Evolutionary conservation across 129 eudicot species (phyloP).

Genomic region (Deinandra increscens): DNA sequence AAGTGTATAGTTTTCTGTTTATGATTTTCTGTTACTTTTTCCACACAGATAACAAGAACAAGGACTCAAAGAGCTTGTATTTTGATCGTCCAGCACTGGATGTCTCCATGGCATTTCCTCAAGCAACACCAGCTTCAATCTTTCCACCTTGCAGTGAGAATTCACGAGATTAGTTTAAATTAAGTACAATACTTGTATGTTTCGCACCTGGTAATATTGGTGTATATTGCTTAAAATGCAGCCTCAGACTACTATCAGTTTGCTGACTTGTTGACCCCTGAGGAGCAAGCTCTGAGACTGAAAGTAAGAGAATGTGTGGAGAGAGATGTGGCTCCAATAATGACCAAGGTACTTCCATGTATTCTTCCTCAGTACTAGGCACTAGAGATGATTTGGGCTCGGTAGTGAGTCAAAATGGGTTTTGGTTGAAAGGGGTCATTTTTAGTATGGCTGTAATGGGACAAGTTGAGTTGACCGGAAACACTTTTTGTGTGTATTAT

Average conservation of each 20-base stretch:
- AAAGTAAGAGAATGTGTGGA: constrained; percentile 85
- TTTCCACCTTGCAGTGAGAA: constrained; percentile 89
- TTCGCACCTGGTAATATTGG: neutral
- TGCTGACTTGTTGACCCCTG: constrained; percentile 72
- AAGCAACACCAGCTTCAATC: constrained; percentile 92
- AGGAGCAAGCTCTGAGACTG: constrained; percentile 60
- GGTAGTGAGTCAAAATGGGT: neutral
- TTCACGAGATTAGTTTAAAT: constrained; percentile 1
- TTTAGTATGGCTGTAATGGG: neutral
- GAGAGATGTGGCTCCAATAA: constrained; percentile 86
- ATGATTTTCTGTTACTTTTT: constrained; percentile 7
- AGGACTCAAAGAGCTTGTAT: constrained; percentile 53
- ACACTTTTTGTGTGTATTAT: neutral
- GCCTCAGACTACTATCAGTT: constrained; percentile 92
- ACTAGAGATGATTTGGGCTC: neutral
- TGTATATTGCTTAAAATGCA: constrained; percentile 33
- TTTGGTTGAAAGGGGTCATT: neutral
- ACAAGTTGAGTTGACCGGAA: neutral
- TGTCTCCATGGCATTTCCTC: constrained; percentile 88
- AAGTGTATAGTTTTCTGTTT: neutral
- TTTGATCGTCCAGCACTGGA: constrained; percentile 68
- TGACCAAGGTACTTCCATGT: constrained; percentile 69
- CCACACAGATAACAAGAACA: constrained; percentile 50
- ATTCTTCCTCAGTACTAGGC: neutral
- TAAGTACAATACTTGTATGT: neutral